These are phyloP conservation scores for Anisodus acutangulus DNA, from an alignment of 257 asterid species.

Conservation along the genomic window DNA sequence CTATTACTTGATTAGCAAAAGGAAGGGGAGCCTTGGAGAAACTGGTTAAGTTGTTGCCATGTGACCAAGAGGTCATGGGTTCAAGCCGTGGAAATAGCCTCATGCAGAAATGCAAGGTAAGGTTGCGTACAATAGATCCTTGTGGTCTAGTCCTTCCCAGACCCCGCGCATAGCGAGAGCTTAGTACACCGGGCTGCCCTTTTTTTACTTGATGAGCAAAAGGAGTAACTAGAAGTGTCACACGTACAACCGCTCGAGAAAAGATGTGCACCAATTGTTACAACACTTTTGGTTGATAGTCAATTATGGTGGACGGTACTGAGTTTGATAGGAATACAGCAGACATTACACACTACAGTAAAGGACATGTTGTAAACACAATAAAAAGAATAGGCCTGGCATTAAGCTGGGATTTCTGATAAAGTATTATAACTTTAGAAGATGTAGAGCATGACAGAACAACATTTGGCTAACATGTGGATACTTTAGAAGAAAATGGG, in stretches of 20 bases:
- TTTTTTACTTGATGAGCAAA: not conserved
- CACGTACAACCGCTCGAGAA: not conserved
- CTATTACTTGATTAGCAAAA: not conserved
- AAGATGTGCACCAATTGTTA: not conserved
- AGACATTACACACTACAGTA: not conserved
- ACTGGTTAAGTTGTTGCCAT: too few species aligned
- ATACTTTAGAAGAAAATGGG: not conserved
- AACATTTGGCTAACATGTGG: not conserved
- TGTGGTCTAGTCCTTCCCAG: too few species aligned
- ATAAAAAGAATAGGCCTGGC: too few species aligned
- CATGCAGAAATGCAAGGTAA: too few species aligned
- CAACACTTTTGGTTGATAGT: constrained; percentile 14
- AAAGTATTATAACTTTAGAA: not conserved
- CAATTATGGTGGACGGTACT: not conserved
- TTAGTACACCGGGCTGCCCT: too few species aligned
- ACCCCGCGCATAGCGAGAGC: too few species aligned
- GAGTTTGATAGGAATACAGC: not conserved
- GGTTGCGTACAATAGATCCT: too few species aligned
- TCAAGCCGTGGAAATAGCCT: too few species aligned
- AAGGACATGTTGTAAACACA: not conserved
- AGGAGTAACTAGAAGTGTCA: not conserved
- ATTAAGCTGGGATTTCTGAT: not conserved
- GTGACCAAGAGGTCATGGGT: too few species aligned
- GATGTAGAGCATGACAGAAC: not conserved
- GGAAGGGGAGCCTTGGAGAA: too few species aligned